Evolutionary conservation across 1,284 basidiomycete species (phyloP), one percentile per base, ranked within the genome.

Genomic region (Thecaphora thlaspeos): DNA sequence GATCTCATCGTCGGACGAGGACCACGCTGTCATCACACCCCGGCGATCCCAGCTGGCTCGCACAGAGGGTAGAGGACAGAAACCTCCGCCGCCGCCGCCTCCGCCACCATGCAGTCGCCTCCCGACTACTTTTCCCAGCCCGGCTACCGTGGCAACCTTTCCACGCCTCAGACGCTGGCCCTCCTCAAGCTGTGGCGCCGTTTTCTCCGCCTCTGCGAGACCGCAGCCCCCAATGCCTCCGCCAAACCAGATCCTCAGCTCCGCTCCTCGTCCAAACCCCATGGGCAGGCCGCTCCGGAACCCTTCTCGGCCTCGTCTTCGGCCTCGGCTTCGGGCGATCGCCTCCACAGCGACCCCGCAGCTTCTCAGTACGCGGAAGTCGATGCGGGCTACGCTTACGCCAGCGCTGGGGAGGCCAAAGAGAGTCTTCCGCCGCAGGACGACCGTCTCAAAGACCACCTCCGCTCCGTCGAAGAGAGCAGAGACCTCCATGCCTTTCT

Each of bases 401-500:
- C 23, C 14, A n/a, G 4, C 46, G 5, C 23, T 18, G 46, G 10
- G n/a, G 38, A 15, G 26, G n/a, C 24, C 37, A 19, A 38, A 34
- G 37, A 36, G 17, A 11, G 17, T 30, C 41, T 22, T 3, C 34
- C 55, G 5, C 70, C 70, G 4, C 59, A 59, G 24, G 68, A 74
- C 48, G 72, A 73, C 52, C 47, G 48, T 34, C 70, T 70, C 51
- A 73, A 75, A 41, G 70, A 71, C 19, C 68, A 73, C 34, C 52
- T 75, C 15, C 58, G 70, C 34, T 60, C 64, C 22, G 40, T 70
- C 26, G 71, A 73, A 38, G 72, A 75, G 61, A 66, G 60, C 43
- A 73, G 71, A 48, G 72, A 73, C 48, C 67, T 75, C 65, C 60
- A 67, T 15, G 51, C 46, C 24, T 75, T 75, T 41, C 51, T 75